Base-by-base conservation (phyloP, 768 basidiomycete genomes). In the Pholiota molesta region DNA sequence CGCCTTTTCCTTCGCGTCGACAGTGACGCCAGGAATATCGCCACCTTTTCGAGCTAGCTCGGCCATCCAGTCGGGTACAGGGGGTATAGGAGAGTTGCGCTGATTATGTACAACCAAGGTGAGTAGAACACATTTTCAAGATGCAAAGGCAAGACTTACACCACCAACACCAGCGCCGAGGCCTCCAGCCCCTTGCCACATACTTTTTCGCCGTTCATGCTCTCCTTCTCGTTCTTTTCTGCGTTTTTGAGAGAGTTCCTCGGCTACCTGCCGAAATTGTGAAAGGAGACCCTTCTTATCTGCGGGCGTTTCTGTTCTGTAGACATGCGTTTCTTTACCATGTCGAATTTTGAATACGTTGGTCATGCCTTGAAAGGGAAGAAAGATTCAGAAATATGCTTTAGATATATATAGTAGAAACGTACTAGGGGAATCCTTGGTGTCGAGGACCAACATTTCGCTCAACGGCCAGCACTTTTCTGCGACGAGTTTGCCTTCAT, bases 301-400 rank as follows among this genome's bases (percentile, higher is more conserved):
- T 26, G 88, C 78, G 0, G 87, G 70, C 8, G 81, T 82, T 60
- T 96, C 93, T 2, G 93, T 93, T 37, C 96, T 87, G 74, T 94
- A 99, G 7, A 99, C 95, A 71, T 95, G 90, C 0, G 92, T 92
- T 74, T 99, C 97, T 74, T 97, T 97, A 5, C 92, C 90, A 62
- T 95, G 88, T 63, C 91, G 83, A 64, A 99, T 87, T 79, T 98
- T 98, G 82, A 99, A 92, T 3, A 98, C 96, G 68, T 99, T 97
- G n/a, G 90, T 94, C 82, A 99, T 89, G 53, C 77, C 90, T 86
- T 54, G 6, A 5, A 17, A 56, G 40, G 55, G 35, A 28, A 35
- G 33, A 35, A 51, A 17, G 58, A 47, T 5, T 53, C 54, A 23
- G 42, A 40, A 31, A 55, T 52, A 31, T 51, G 65, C 45, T 66